phyloP scores from a whole-genome alignment of 2,329 filamentous ascomycete species.

The Fusarium compactum region DNA sequence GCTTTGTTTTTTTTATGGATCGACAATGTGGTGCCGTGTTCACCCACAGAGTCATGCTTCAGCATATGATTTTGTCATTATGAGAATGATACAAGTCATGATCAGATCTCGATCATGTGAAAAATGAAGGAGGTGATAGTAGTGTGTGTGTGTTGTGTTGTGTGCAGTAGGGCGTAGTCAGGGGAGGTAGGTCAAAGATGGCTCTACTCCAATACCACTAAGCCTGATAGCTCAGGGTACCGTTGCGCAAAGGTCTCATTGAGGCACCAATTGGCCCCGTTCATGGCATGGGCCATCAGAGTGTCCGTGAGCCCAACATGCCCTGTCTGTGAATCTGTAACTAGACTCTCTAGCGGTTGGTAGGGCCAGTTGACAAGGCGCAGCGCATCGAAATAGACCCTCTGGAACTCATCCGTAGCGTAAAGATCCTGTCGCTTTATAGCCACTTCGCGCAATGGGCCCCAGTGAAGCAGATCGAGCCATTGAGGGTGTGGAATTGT shows the following conservation, averaged over 20 bases:
- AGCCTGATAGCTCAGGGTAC: conserved; percentile 35
- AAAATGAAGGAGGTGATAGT: neutral
- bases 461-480: conserved; percentile 52
- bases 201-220: conserved; percentile 31
- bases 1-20: conserved; percentile 17
- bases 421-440: conserved; percentile 54
- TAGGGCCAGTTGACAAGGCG: conserved; percentile 53
- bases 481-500: conserved; percentile 48
- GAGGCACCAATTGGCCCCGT: conserved; percentile 36
- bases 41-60: conserved; percentile 36
- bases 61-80: conserved; percentile 33
- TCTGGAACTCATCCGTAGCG: conserved; percentile 53
- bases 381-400: conserved; percentile 51
- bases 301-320: conserved; percentile 39
- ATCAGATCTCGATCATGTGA: conserved; percentile 17
- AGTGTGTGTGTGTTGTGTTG: neutral
- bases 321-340: conserved; percentile 37
- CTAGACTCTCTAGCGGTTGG: conserved; percentile 32
- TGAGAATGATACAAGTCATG: conserved; percentile 17
- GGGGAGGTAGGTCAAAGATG: conserved; percentile 6
- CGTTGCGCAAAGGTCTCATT: conserved; percentile 25
- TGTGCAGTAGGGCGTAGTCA: neutral
- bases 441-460: conserved; percentile 51
- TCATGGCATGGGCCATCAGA: conserved; percentile 37
- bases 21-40: conserved; percentile 43